A percentile compares a stretch with the other conserved stretches of the same genome.
These are phyloP conservation scores for Huntiella moniliformis DNA, from an alignment of 2,329 filamentous ascomycete species.

Conservation along the genomic window DNA sequence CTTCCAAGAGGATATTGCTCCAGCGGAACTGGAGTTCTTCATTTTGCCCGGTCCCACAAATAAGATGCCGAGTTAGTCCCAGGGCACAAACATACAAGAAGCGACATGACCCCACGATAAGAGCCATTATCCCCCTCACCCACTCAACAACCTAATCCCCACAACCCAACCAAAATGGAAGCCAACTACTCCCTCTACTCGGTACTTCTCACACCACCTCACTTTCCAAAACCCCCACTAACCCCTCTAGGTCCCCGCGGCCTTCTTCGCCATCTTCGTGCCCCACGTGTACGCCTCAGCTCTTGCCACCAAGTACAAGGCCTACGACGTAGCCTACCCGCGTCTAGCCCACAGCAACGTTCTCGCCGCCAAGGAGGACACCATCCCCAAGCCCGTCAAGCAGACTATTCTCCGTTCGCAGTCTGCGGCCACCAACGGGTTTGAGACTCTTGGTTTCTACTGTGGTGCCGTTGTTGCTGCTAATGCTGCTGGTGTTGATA, in stretches of 20 bases:
- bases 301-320: conserved; percentile 16
- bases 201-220: not conserved
- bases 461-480: conserved; percentile 26
- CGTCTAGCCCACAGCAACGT: conserved; percentile 19
- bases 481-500: conserved; percentile 24
- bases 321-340: conserved; percentile 23
- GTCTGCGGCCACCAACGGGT: conserved; percentile 26
- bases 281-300: conserved; percentile 20
- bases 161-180: too few relatives aligned
- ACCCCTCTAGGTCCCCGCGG: conserved; percentile 22
- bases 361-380: conserved; percentile 4
- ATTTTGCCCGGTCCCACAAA: too few relatives aligned
- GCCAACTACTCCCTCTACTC: conserved; percentile 6
- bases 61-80: too few relatives aligned
- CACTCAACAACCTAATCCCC: not conserved
- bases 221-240: not conserved
- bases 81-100: not conserved
- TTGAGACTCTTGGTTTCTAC: conserved; percentile 27
- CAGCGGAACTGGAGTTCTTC: too few relatives aligned
- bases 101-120: not conserved
- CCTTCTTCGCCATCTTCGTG: conserved; percentile 19
- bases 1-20: too few relatives aligned
- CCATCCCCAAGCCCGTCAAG: conserved; percentile 22
- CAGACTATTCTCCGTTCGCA: conserved; percentile 35
- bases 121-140: not conserved